A percentile compares a stretch with the other conserved stretches of the same genome.
Conservation (phyloP, 2,329 filamentous ascomycete species). For the Chaetomium strumarium region DNA sequence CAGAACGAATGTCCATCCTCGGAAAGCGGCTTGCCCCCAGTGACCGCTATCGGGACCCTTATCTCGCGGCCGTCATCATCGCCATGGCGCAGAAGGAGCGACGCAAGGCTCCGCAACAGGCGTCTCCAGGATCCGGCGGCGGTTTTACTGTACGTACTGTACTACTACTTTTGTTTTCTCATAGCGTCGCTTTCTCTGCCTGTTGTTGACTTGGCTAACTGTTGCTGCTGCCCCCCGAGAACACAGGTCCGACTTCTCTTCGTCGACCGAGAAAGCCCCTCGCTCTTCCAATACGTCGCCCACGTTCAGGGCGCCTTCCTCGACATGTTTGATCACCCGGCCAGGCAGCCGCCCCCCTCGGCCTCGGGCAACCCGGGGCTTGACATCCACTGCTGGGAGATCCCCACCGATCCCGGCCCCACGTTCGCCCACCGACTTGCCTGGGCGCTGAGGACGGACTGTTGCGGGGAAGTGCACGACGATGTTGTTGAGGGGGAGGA, state of each 20-base stretch:
- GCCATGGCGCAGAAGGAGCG: no score
- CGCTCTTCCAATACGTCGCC: not conserved
- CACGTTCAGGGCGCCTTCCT: not conserved
- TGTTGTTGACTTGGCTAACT: not conserved
- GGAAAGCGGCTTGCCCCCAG: no score
- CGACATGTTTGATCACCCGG: not conserved
- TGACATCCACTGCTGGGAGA: not conserved
- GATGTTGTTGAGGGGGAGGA: no score
- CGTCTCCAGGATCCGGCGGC: no score
- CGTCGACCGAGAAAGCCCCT: not conserved
- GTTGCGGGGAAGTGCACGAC: not conserved
- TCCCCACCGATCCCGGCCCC: not conserved
- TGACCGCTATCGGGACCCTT: no score
- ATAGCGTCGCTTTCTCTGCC: not conserved
- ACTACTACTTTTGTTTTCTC: no score
- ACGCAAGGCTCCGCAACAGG: no score
- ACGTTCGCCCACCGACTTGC: not conserved
- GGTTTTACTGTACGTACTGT: no score
- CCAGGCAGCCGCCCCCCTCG: not conserved
- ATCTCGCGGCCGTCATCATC: no score
- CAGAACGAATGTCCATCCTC: no score
- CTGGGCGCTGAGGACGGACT: not conserved
- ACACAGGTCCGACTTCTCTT: not conserved
- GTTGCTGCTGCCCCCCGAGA: not conserved
- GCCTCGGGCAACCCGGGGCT: not conserved